Percentiles rank a stretch among this genome's conserved stretches.
Conservation (phyloP, 2,329 filamentous ascomycete genomes). For the Cladophialophora immunda region DNA sequence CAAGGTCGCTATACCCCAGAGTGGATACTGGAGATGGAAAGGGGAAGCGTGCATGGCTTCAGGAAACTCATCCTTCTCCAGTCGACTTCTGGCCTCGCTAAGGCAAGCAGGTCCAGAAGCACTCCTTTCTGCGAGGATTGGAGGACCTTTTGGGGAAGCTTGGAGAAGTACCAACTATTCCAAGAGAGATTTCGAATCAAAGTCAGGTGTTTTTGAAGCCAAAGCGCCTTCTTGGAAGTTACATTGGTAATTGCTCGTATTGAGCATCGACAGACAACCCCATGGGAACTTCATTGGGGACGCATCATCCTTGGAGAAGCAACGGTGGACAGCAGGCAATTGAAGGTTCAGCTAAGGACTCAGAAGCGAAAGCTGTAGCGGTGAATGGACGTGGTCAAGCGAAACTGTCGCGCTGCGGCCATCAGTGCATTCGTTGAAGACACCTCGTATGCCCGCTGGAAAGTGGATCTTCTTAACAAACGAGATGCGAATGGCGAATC, state of each 20-base stretch:
- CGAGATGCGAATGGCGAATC: background rate
- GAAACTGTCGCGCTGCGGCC: background rate
- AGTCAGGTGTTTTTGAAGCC: background rate
- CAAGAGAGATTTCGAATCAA: background rate
- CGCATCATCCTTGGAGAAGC: background rate
- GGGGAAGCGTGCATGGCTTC: background rate
- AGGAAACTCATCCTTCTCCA: background rate
- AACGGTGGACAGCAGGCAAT: background rate
- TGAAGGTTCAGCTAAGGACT: background rate
- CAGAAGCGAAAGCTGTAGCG: background rate
- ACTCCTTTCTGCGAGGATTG: background rate
- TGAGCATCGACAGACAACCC: background rate
- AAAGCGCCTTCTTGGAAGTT: background rate
- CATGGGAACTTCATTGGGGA: background rate
- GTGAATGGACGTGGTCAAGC: background rate
- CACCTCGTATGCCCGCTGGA: too few relatives aligned
- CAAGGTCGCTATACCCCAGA: background rate
- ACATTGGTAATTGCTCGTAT: background rate
- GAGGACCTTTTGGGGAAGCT: constrained; percentile 1
- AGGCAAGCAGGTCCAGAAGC: background rate
- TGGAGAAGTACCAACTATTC: background rate
- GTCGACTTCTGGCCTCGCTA: background rate
- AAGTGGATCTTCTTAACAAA: background rate
- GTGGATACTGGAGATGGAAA: background rate
- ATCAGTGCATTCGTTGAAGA: background rate